Evolutionary conservation across 139 green algal genomes (phyloP).

Genomic region (Desmodesmus armatus): DNA sequence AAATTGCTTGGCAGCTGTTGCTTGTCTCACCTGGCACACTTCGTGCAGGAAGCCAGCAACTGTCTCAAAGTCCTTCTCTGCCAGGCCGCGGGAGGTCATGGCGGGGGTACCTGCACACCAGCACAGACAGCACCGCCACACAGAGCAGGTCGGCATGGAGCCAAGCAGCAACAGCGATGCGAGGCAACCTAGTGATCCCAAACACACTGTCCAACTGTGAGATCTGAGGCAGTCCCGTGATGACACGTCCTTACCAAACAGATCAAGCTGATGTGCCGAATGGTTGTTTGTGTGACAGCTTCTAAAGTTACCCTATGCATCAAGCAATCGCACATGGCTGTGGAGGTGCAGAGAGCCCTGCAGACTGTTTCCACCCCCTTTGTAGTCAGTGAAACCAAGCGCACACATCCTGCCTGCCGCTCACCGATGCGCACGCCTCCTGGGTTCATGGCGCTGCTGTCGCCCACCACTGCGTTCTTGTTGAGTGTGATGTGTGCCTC

Average conservation of each 20-base stretch:
- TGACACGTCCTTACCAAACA: too few relatives aligned
- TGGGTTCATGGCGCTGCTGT: slow-evolving; percentile 89
- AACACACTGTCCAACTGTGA: too few relatives aligned
- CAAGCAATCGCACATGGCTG: too few relatives aligned
- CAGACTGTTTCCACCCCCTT: too few relatives aligned
- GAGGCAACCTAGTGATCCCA: too few relatives aligned
- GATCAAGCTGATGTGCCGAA: too few relatives aligned
- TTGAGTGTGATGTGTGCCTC: slow-evolving; percentile 98
- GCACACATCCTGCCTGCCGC: neutral
- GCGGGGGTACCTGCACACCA: slow-evolving; percentile 80
- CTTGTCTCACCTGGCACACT: slow-evolving; percentile 9
- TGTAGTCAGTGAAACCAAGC: neutral
- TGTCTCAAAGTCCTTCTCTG: slow-evolving; percentile 85
- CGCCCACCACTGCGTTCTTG: slow-evolving; percentile 97
- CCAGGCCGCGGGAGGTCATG: slow-evolving; percentile 95
- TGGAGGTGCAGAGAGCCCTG: too few relatives aligned
- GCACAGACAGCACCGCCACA: neutral
- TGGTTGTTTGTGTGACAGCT: too few relatives aligned
- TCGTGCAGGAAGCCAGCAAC: slow-evolving; percentile 72
- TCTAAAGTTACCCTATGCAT: too few relatives aligned
- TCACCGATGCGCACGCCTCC: slow-evolving; percentile 94
- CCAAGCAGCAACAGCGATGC: too few relatives aligned
- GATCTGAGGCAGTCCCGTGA: too few relatives aligned
- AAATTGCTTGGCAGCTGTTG: neutral
- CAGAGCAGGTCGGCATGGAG: too few relatives aligned